Evolutionary conservation across 768 basidiomycete species (phyloP), one percentile per base, ranked within the genome.

Genomic region (Candolleomyces efflorescens): DNA sequence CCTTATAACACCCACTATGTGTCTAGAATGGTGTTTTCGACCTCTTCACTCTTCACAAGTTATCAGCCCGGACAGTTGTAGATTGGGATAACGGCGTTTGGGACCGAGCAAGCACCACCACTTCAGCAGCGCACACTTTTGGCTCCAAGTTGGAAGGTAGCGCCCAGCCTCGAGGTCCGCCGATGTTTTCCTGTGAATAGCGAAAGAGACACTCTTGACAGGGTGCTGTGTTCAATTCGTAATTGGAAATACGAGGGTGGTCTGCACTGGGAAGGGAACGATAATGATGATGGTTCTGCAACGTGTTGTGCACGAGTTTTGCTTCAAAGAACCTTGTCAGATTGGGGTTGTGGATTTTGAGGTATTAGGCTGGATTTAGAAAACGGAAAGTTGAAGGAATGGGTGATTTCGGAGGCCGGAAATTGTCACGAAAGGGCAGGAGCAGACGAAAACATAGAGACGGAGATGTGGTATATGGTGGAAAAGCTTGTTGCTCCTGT

Each of bases 251-350:
- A 39, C 13, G 24, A 27, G 18, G 37, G 38, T 46, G 41, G 53
- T 43, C 15, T 50, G 17, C 11, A n/a, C 32, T 27, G 36, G 58
- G 52, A 26, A 46, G 57, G 72, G 51, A 53, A 51, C n/a, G 41
- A 51, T 58, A 53, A 36, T 59, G 58, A 37, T 59, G 58, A 53
- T 45, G 45, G 41, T 54, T 44, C 44, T 76, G 75, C 79, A 89
- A 88, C 87, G 87, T 89, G 87, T 78, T 76, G 66, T 77, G 85
- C 87, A 88, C 87, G 87, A 85, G 85, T 82, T 76, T 41, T 47
- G 11, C 52, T 49, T 53, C 52, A 32, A 59, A 52, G 39, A 53
- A 32, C 32, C 22, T 27, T 59, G 51, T 64, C 67, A 58, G 60
- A 64, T 66, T 58, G 53, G 60, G 69, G 71, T 63, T 67, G 68